phyloP scores from a whole-genome alignment of 176 grass and related monocot species.

The Avena eriantha region DNA sequence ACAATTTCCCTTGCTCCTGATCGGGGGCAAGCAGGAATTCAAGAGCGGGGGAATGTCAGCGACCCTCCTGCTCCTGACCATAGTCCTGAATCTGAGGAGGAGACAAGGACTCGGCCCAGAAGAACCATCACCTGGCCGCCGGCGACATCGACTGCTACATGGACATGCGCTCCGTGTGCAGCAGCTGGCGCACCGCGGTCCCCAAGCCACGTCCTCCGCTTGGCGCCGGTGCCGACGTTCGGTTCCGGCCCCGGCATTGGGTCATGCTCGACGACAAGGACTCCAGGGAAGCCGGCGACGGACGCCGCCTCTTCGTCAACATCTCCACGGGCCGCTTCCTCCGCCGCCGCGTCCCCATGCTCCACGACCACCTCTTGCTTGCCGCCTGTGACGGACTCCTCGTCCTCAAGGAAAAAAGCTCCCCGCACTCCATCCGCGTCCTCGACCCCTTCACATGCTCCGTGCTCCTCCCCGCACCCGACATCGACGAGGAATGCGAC shows the following conservation, averaged over 20 bases:
- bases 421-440: background rate
- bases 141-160: background rate
- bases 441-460: background rate
- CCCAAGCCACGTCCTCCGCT: background rate
- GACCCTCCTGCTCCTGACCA: no score
- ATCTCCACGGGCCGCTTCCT: background rate
- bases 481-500: background rate
- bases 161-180: background rate
- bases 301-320: slow-evolving; percentile 18
- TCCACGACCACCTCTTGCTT: background rate
- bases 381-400: background rate
- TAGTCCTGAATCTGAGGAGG: no score
- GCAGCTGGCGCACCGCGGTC: background rate
- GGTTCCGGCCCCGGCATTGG: background rate
- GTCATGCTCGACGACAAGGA: background rate
- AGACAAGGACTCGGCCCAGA: no score
- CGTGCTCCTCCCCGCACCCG: background rate
- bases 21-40: no score
- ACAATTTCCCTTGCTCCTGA: no score
- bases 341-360: background rate
- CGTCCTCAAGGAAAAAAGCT: background rate
- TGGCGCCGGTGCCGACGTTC: background rate
- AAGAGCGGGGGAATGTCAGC: no score
- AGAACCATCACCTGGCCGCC: background rate
- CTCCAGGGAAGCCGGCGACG: background rate